Percentiles rank a stretch among this genome's conserved stretches.
Conservation (phyloP, 345 rosid species). For the Pelargonium nanum region DNA sequence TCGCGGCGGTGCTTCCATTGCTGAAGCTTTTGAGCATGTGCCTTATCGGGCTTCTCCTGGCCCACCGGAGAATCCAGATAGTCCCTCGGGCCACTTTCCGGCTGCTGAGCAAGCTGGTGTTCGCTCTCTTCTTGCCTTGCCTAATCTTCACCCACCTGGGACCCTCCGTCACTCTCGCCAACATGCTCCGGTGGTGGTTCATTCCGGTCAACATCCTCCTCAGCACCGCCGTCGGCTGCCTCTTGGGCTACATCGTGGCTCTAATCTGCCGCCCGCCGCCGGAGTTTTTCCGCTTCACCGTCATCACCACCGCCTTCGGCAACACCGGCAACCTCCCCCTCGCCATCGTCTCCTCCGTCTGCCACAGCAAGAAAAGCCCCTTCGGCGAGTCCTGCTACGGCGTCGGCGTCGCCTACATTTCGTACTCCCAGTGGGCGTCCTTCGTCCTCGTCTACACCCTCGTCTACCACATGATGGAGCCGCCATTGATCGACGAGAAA, state of each 20-base stretch:
- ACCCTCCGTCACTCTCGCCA: slow-evolving; percentile 50
- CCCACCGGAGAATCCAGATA: slow-evolving; percentile 49
- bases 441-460: slow-evolving; percentile 90
- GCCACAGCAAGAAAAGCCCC: slow-evolving; percentile 28
- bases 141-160: slow-evolving; percentile 87
- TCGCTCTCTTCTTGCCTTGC: slow-evolving; percentile 85
- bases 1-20: slow-evolving; percentile 55
- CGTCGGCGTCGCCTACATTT: slow-evolving; percentile 74
- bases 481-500: slow-evolving; percentile 70
- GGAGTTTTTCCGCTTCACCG: slow-evolving; percentile 56
- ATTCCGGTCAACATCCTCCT: slow-evolving; percentile 76
- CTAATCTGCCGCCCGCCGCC: slow-evolving; percentile 74
- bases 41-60: slow-evolving; percentile 68
- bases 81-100: slow-evolving; percentile 62
- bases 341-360: slow-evolving; percentile 76
- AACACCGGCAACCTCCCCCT: slow-evolving; percentile 78
- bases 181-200: slow-evolving; percentile 69
- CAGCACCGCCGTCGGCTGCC: slow-evolving; percentile 51
- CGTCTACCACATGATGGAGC: slow-evolving; percentile 98
- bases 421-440: slow-evolving; percentile 83
- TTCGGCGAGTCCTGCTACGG: slow-evolving; percentile 46
- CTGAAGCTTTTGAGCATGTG: slow-evolving; percentile 66
- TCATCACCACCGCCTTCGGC: slow-evolving; percentile 85
- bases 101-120: slow-evolving; percentile 87
- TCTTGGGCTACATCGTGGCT: slow-evolving; percentile 64